Base-by-base conservation (phyloP, 2,329 filamentous ascomycete species). In the Ceratocystis variospora region DNA sequence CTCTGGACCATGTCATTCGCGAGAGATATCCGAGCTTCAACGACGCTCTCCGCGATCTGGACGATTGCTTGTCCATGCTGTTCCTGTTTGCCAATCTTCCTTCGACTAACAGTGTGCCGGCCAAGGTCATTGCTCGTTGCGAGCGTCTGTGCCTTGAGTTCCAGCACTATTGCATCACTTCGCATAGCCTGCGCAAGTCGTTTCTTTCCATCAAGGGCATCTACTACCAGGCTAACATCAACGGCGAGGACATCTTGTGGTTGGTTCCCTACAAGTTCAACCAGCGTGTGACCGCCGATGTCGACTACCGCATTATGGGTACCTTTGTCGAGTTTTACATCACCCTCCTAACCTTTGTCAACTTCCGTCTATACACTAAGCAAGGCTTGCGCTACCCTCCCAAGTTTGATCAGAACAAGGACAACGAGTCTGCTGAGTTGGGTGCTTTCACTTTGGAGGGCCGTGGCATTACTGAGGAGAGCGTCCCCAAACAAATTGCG, bases 271-370 rank as follows among this genome's bases (percentile, higher is more conserved):
- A 99, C 80, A 90, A 90, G 76, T 99, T 99, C 78, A 96, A 97
- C 73, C 94, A 99, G 80, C 83, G 89, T 71, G 87, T 96, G 15
- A 89, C 94, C 50, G 90, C 88, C 67, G 94, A 99, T 76, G 88
- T 99, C 70, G 94, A 99, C 76, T 99, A 96, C 79, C 83, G 94
- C 73, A 99, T 99, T 77, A 99, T 99, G 94, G 93, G 90, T 68
- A 99, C 94, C 3, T 99, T 99, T 74, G 87, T 99, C 70, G 93
- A 99, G 76, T 99, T 99, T 76, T 99, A 99, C 80, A 96, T 95
- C 72, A 97, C 93, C 3, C 82, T 99, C 15, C 81, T 99, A 22
- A 89, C 93, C 68, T 99, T 99, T 73, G 86, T 97, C 77, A 96
- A 99, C 81, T 99, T 91, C 81, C 82, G 90, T 70, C 81, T 99